Conservation (phyloP, 805 yeast species). For the Komagataella kurtzmanii region DNA sequence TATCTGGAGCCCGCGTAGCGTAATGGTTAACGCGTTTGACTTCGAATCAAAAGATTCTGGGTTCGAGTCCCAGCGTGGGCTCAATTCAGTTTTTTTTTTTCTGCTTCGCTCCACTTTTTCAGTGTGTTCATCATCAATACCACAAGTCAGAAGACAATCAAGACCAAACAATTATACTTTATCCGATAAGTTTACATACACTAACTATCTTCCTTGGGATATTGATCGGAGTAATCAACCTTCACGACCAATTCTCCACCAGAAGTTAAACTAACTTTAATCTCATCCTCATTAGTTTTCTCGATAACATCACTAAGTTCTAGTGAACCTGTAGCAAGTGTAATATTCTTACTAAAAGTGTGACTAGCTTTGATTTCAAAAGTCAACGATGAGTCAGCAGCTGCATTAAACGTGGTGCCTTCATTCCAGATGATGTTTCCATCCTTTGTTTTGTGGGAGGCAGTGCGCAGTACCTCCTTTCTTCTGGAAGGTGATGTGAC, state of each 20-base stretch:
- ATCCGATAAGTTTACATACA: neutral
- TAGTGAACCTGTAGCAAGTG: conserved; percentile 46
- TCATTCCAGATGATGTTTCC: conserved; percentile 48
- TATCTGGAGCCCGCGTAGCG: conserved; percentile 24
- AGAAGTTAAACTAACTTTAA: conserved; percentile 17
- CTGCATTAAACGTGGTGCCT: conserved; percentile 51
- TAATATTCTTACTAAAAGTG: conserved; percentile 56
- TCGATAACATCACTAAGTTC: conserved; percentile 36
- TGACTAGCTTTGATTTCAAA: conserved; percentile 57
- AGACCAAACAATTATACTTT: neutral
- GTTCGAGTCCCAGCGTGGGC: conserved; percentile 43
- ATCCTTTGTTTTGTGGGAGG: conserved; percentile 33
- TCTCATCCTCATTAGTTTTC: conserved; percentile 25
- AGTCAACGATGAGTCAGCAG: conserved; percentile 42
- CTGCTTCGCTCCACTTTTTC: neutral
- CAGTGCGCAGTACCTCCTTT: conserved; percentile 55
- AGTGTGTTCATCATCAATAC: no score
- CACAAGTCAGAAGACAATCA: neutral
- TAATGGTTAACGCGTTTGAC: conserved; percentile 58
- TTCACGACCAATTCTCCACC: neutral
- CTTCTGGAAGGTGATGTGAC: conserved; percentile 23
- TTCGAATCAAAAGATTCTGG: conserved; percentile 54
- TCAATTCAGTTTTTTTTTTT: neutral
- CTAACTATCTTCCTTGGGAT: neutral
- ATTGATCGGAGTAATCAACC: neutral